Conservation (phyloP, 805 yeast genomes). For the Cyberlindnera sargentensis region DNA sequence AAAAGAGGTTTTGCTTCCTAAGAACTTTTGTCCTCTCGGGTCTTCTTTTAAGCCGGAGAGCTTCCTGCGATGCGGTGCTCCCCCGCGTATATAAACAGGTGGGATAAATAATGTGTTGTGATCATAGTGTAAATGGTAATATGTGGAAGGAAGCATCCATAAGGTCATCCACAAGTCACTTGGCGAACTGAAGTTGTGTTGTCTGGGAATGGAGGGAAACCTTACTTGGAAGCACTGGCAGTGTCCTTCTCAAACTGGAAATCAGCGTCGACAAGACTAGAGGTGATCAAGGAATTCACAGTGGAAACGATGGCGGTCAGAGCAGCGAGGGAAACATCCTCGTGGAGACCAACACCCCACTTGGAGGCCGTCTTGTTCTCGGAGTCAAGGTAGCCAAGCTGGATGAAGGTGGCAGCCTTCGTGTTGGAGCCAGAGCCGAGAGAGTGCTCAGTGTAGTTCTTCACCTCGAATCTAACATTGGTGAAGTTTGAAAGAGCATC, state of each 20-base stretch:
- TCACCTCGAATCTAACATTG: conserved; percentile 51
- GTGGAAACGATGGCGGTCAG: conserved; percentile 61
- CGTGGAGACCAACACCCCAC: conserved; percentile 94
- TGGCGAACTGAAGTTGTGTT: too few relatives aligned
- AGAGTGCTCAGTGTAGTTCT: conserved; percentile 65
- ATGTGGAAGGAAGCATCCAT: too few relatives aligned
- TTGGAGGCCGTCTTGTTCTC: conserved; percentile 33
- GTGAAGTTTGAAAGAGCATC: conserved; percentile 53
- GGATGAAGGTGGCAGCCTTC: conserved; percentile 72
- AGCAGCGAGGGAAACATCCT: conserved; percentile 84
- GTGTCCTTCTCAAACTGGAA: not conserved
- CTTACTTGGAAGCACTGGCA: conserved; percentile 1
- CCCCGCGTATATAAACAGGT: too few relatives aligned
- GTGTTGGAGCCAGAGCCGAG: conserved; percentile 65
- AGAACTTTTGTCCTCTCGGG: too few relatives aligned
- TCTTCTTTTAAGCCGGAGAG: too few relatives aligned
- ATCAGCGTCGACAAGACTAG: conserved; percentile 15
- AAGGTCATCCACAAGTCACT: too few relatives aligned
- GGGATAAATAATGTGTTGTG: not conserved
- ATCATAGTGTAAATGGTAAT: not conserved
- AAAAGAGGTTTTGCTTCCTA: too few relatives aligned
- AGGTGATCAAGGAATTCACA: conserved; percentile 36
- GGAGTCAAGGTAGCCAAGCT: conserved; percentile 40
- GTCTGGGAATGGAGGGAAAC: too few relatives aligned
- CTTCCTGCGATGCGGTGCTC: too few relatives aligned